These are phyloP conservation scores for Clarireedia sp. DNA, from an alignment of 2,329 filamentous ascomycete species.

Conservation along the genomic window DNA sequence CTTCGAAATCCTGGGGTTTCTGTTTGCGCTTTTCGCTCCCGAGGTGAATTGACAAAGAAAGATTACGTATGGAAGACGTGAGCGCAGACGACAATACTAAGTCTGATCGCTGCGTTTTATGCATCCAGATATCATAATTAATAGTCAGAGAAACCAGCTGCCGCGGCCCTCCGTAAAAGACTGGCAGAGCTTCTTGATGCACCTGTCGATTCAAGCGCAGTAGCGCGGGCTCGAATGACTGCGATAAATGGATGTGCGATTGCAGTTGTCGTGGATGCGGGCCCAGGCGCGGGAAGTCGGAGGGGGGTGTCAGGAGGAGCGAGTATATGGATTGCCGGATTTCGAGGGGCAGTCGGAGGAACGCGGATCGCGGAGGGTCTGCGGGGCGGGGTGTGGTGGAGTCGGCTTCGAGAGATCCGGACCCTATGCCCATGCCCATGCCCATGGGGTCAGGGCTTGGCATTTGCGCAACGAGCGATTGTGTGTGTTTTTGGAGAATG, in stretches of 20 bases:
- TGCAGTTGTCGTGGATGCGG: conserved; percentile 26
- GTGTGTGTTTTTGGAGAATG: conserved; percentile 18
- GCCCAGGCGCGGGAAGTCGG: conserved; percentile 16
- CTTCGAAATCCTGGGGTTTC: conserved; percentile 29
- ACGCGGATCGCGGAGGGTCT: conserved; percentile 7
- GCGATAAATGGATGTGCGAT: conserved; percentile 20
- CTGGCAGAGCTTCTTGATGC: conserved; percentile 19
- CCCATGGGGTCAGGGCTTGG: conserved; percentile 1
- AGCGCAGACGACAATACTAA: conserved; percentile 19
- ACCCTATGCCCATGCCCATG: not conserved
- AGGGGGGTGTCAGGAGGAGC: conserved; percentile 13
- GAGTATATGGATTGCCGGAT: conserved; percentile 21
- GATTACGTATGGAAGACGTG: conserved; percentile 19
- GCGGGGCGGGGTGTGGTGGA: not conserved
- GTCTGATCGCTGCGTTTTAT: conserved; percentile 22
- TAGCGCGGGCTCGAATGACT: conserved; percentile 17
- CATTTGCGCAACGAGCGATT: conserved; percentile 12
- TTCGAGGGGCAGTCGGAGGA: conserved; percentile 22
- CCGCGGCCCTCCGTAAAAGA: conserved; percentile 20
- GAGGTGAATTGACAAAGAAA: conserved; percentile 21
- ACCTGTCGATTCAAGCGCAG: conserved; percentile 22
- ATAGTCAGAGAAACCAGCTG: conserved; percentile 20
- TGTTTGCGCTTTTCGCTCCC: conserved; percentile 29
- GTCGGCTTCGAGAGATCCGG: too few relatives aligned
- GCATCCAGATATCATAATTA: conserved; percentile 25